phyloP scores from a whole-genome alignment of 2,329 filamentous ascomycete genomes.

The Phaeophleospora eucalypticola region DNA sequence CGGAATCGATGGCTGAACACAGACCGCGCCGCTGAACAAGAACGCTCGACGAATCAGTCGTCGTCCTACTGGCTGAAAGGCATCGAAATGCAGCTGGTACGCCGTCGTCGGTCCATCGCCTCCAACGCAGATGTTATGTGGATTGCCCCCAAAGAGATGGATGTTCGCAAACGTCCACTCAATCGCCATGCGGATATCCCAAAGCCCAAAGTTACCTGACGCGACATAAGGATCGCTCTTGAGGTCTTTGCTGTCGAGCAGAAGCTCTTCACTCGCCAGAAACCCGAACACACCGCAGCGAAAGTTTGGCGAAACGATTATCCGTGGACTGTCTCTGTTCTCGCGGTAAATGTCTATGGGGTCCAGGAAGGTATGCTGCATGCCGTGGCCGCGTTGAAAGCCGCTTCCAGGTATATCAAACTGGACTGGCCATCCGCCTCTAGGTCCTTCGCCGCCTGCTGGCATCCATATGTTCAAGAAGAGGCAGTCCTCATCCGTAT shows the following conservation, averaged over 20 bases:
- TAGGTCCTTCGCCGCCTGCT: conserved; percentile 12
- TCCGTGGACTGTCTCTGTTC: conserved; percentile 12
- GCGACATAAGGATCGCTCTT: conserved; percentile 8
- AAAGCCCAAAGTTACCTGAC: conserved; percentile 49
- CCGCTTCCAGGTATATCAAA: conserved; percentile 6
- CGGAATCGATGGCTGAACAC: conserved; percentile 13
- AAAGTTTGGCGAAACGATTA: conserved; percentile 34
- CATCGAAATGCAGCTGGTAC: conserved; percentile 18
- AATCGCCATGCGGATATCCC: conserved; percentile 53
- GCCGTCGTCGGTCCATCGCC: conserved; percentile 31
- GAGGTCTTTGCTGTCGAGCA: conserved; percentile 16
- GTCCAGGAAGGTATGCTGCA: conserved; percentile 16
- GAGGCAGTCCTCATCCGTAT: conserved; percentile 18
- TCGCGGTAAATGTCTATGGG: conserved; percentile 19
- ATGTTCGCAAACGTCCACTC: conserved; percentile 54
- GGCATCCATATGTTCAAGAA: conserved; percentile 20
- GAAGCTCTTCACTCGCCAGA: conserved; percentile 35
- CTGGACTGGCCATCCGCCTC: conserved; percentile 18
- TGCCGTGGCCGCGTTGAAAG: conserved; percentile 7
- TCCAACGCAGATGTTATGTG: conserved; percentile 48
- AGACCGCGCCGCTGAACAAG: conserved; percentile 17
- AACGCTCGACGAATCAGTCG: conserved; percentile 16
- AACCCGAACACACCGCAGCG: conserved; percentile 39
- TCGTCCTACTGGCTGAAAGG: conserved; percentile 12
- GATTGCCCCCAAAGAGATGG: conserved; percentile 48